phyloP scores from a whole-genome alignment of 2,329 filamentous ascomycete species.

The Clarireedia monteithiana region DNA sequence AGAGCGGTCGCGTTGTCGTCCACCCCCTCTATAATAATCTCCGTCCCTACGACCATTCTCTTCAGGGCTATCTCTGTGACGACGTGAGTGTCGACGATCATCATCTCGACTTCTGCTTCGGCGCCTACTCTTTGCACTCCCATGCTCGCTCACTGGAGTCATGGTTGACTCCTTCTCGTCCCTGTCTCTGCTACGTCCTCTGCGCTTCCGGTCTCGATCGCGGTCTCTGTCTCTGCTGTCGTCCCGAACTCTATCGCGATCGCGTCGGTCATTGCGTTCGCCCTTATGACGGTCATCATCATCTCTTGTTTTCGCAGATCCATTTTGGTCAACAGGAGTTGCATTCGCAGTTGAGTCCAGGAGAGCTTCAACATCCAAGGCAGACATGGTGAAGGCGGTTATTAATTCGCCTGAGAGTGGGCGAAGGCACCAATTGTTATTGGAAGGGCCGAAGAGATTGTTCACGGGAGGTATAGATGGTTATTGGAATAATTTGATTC shows the following conservation, averaged over 20 bases:
- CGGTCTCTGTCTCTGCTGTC: conserved; percentile 47
- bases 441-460: not conserved
- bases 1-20: conserved; percentile 60
- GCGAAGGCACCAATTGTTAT: not conserved
- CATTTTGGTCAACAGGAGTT: conserved; percentile 36
- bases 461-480: not conserved
- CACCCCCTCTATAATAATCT: conserved; percentile 61
- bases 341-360: conserved; percentile 75
- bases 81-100: conserved; percentile 65
- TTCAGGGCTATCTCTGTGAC: conserved; percentile 51
- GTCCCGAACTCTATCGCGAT: conserved; percentile 48
- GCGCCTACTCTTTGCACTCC: conserved; percentile 70
- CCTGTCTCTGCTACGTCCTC: conserved; percentile 9
- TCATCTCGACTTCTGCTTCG: conserved; percentile 73
- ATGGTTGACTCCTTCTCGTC: conserved; percentile 48
- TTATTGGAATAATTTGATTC: not conserved
- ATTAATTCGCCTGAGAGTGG: not conserved
- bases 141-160: conserved; percentile 58
- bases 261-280: conserved; percentile 44
- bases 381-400: conserved; percentile 46
- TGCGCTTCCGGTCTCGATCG: conserved; percentile 45
- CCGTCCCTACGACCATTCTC: conserved; percentile 43
- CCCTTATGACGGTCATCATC: conserved; percentile 49
- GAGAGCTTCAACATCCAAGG: conserved; percentile 79
- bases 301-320: conserved; percentile 40